Evolutionary conservation across 305 asterid species (phyloP), one percentile per base, ranked within the genome.

Genomic region (Rubia peregrina): DNA sequence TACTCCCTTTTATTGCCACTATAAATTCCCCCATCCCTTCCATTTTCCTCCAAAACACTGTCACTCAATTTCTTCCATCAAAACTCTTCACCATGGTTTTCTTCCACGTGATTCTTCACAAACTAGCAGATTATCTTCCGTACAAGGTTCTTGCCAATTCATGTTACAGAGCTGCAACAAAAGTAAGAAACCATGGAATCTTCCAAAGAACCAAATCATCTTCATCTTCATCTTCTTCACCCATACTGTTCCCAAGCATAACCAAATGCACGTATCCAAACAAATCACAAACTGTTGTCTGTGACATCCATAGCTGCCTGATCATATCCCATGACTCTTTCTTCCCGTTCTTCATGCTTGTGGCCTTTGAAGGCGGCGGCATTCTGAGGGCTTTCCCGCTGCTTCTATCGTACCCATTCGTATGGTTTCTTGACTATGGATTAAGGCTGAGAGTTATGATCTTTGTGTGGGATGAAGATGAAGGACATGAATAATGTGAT

Each of bases 301-400:
- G 89, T 75, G 96, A 91, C 78, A 65, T 89, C 24, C 78, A 85
- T 60, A 83, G 86, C 1, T 73, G 84, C 57, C 62, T 91, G 68
- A 75, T 94, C 1, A 73, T 87, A 62, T 71, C 96, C 9, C 73
- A 53, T 4, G 9, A 7, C 7, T 84, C 96, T 0, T 89, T 91
- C 77, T 93, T 91, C 62, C 98, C 98, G 16, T 93, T 77, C 86
- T 91, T 93, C 87, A 93, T 93, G 98, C 86, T 93, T 5, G 89
- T 91, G 38, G 95, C 98, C 7, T 91, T 93, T 42, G 98, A 93
- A 80, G 97, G 92, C 64, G 98, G 98, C 42, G 72, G 96, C 85
- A 80, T 89, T 51, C n/a, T 85, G 49, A 75, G 98, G 26, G 96
- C 98, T 2, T 76, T 90, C 2, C 60, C 89, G 16, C 84, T 93